Conservation (phyloP, 345 rosid genomes). For the Nasturtium officinale region DNA sequence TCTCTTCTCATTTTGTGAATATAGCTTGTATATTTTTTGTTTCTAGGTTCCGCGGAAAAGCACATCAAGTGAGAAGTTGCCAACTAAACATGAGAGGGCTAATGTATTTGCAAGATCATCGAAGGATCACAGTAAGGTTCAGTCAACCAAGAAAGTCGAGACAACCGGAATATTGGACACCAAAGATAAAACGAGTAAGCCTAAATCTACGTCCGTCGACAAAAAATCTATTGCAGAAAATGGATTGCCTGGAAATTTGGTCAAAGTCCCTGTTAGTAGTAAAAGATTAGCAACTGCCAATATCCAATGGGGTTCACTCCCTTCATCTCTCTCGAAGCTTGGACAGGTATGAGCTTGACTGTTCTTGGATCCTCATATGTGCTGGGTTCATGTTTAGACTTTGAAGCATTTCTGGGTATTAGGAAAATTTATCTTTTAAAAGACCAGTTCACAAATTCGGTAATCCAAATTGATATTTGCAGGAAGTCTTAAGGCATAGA, state of each 20-base stretch:
- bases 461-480: slow-evolving; percentile 1
- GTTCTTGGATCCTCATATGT: slow-evolving; percentile 32
- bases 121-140: slow-evolving; percentile 62
- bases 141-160: slow-evolving; percentile 53
- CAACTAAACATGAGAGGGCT: slow-evolving; percentile 63
- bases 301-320: slow-evolving; percentile 77
- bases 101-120: slow-evolving; percentile 52
- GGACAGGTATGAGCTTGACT: slow-evolving; percentile 69
- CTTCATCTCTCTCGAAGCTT: slow-evolving; percentile 79
- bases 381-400: slow-evolving; percentile 2
- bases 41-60: slow-evolving; percentile 81
- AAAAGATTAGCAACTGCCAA: slow-evolving; percentile 66
- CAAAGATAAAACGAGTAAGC: slow-evolving; percentile 56
- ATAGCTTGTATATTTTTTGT: slow-evolving; percentile 28
- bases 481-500: slow-evolving; percentile 88
- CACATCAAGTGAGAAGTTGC: slow-evolving; percentile 64
- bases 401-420: slow-evolving; percentile 4
- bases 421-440: background rate
- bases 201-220: slow-evolving; percentile 46
- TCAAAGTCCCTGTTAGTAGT: slow-evolving; percentile 70
- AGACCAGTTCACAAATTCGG: background rate
- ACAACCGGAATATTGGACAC: slow-evolving; percentile 58
- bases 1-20: background rate
- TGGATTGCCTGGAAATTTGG: slow-evolving; percentile 72
- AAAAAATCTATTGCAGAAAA: slow-evolving; percentile 63